A percentile compares a stretch with the other conserved stretches of the same genome.
These are phyloP conservation scores for Pulveroboletus sp. DNA, from an alignment of 768 basidiomycete species.

Conservation along the genomic window DNA sequence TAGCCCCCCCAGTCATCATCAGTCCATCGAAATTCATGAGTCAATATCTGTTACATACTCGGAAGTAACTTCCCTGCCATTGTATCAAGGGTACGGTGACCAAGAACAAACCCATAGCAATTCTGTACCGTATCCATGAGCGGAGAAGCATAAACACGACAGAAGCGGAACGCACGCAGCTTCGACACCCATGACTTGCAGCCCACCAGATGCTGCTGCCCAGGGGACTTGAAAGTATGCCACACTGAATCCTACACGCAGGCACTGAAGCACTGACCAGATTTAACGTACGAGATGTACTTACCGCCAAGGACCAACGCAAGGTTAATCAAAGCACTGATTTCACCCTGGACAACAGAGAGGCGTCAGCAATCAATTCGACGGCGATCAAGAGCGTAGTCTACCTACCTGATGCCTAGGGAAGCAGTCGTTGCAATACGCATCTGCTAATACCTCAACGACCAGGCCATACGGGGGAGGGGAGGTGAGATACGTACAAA, in stretches of 20 bases:
- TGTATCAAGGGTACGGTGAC: conserved; percentile 38
- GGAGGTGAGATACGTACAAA: conserved; percentile 29
- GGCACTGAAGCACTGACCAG: neutral
- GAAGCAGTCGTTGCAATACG: conserved; percentile 39
- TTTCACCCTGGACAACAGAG: conserved; percentile 36
- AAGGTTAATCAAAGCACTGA: conserved; percentile 43
- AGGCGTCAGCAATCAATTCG: neutral
- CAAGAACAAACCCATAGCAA: conserved; percentile 34
- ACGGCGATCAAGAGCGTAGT: neutral
- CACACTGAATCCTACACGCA: conserved; percentile 31
- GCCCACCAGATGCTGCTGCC: conserved; percentile 34
- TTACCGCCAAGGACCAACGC: conserved; percentile 33
- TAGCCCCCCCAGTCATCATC: neutral
- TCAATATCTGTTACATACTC: conserved; percentile 27
- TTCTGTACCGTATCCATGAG: conserved; percentile 19
- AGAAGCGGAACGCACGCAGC: conserved; percentile 29
- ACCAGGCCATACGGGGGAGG: neutral
- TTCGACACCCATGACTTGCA: conserved; percentile 37
- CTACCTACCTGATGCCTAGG: conserved; percentile 28
- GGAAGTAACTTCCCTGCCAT: conserved; percentile 29
- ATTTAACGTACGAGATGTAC: neutral
- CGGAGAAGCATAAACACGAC: neutral
- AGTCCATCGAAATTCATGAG: neutral
- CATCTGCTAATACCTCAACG: conserved; percentile 24
- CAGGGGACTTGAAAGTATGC: conserved; percentile 42